A percentile compares a stretch with the other conserved stretches of the same genome.
These are phyloP conservation scores for Eremomyces bilateralis DNA, from an alignment of 495 filamentous ascomycete genomes.

Conservation along the genomic window DNA sequence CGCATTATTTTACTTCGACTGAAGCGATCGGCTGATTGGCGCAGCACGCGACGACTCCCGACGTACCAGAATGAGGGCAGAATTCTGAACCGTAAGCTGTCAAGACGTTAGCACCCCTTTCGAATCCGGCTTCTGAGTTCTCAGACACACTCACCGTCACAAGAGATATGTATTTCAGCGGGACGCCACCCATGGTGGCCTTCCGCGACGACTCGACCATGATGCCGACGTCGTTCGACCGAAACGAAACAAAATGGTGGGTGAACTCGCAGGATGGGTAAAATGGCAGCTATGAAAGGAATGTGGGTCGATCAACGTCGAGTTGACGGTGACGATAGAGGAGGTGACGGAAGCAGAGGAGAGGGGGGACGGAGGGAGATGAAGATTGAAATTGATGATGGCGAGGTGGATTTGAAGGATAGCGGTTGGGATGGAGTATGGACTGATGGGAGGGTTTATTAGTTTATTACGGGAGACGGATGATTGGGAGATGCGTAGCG, in stretches of 20 bases:
- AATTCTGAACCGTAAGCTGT: conserved; percentile 64
- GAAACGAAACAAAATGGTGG: no score
- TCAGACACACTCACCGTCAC: conserved; percentile 37
- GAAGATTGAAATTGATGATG: neutral
- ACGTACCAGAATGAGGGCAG: conserved; percentile 49
- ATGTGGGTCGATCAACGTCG: no score
- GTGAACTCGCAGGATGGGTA: no score
- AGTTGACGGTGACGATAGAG: no score
- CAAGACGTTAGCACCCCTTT: conserved; percentile 2
- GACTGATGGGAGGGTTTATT: no score
- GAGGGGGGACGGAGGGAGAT: neutral
- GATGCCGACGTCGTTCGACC: no score
- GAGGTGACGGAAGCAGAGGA: no score
- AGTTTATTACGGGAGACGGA: no score
- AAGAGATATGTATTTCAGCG: conserved; percentile 59
- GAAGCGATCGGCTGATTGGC: neutral
- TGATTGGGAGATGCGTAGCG: no score
- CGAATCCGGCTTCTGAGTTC: conserved; percentile 8
- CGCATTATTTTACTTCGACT: neutral
- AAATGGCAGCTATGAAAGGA: no score
- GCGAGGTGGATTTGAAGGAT: no score
- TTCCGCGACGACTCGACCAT: conserved; percentile 7
- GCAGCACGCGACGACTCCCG: neutral
- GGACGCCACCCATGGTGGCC: conserved; percentile 26
- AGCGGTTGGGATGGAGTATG: no score